A percentile compares a stretch with the other conserved stretches of the same genome.
These are phyloP conservation scores for Apiospora pterosperma DNA, from an alignment of 2,329 filamentous ascomycete species.

Conservation along the genomic window DNA sequence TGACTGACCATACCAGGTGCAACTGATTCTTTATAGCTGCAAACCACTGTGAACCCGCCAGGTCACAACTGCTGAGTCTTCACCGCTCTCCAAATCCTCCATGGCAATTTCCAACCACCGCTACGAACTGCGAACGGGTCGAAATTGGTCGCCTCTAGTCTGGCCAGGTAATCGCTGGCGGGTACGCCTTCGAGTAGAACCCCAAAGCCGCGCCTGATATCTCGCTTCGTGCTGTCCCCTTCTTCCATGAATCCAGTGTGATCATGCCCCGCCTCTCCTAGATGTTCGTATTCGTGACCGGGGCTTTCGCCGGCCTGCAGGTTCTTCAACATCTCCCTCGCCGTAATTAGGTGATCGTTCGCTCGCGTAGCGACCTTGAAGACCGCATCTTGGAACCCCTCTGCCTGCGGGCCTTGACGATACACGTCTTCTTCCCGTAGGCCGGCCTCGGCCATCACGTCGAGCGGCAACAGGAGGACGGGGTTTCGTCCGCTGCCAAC, in stretches of 20 bases:
- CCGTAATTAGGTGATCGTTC: conserved; percentile 93
- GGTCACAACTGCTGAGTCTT: conserved; percentile 45
- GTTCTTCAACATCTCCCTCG: conserved; percentile 83
- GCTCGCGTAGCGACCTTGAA: conserved; percentile 91
- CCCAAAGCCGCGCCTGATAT: conserved; percentile 65
- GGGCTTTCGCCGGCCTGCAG: conserved; percentile 69
- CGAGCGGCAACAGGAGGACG: conserved; percentile 74
- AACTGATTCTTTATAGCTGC: background rate
- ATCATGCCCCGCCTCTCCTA: conserved; percentile 67
- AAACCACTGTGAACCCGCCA: background rate
- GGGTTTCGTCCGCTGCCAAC: conserved; percentile 38
- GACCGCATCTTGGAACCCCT: conserved; percentile 81
- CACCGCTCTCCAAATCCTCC: conserved; percentile 59
- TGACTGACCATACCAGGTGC: background rate
- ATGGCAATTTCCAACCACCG: conserved; percentile 76
- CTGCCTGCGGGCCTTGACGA: conserved; percentile 71
- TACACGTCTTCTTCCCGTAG: conserved; percentile 89
- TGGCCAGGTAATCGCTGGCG: conserved; percentile 73
- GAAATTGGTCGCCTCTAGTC: conserved; percentile 78
- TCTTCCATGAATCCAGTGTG: conserved; percentile 36
- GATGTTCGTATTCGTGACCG: conserved; percentile 86
- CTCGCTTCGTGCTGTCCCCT: conserved; percentile 32
- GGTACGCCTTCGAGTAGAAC: conserved; percentile 78
- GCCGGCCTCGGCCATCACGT: conserved; percentile 79
- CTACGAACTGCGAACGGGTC: conserved; percentile 68